Conservation (phyloP, 2,329 filamentous ascomycete genomes). For the Paraconiothyrium brasiliense region DNA sequence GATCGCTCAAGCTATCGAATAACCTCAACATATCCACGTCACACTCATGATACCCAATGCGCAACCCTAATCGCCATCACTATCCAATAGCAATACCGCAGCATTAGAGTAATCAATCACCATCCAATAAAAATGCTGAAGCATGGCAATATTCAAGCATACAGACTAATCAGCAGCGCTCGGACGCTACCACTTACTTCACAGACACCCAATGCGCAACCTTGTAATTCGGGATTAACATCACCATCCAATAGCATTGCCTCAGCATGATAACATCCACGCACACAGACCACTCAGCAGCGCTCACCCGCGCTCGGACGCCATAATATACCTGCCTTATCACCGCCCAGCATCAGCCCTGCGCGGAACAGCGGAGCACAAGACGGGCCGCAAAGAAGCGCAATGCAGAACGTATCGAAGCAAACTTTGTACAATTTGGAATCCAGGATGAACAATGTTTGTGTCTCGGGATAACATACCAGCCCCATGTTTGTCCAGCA, state of each 20-base stretch:
- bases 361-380: background rate
- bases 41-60: too few species aligned
- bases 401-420: background rate
- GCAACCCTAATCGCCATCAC: too few species aligned
- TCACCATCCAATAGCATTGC: too few species aligned
- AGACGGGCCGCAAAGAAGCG: background rate
- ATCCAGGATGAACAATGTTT: background rate
- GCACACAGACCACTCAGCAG: background rate
- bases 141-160: background rate
- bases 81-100: too few species aligned
- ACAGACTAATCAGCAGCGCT: background rate
- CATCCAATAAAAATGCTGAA: too few species aligned
- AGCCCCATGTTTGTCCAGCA: too few species aligned
- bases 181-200: too few species aligned
- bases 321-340: background rate
- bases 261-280: background rate
- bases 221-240: too few species aligned
- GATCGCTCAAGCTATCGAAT: too few species aligned
- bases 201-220: too few species aligned
- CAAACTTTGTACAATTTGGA: background rate
- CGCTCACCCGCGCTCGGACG: background rate
- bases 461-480: background rate
- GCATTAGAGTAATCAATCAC: too few species aligned
- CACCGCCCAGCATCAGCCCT: background rate
- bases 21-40: too few species aligned